phyloP scores from a whole-genome alignment of 257 asterid species.

The Solanum sitiens region DNA sequence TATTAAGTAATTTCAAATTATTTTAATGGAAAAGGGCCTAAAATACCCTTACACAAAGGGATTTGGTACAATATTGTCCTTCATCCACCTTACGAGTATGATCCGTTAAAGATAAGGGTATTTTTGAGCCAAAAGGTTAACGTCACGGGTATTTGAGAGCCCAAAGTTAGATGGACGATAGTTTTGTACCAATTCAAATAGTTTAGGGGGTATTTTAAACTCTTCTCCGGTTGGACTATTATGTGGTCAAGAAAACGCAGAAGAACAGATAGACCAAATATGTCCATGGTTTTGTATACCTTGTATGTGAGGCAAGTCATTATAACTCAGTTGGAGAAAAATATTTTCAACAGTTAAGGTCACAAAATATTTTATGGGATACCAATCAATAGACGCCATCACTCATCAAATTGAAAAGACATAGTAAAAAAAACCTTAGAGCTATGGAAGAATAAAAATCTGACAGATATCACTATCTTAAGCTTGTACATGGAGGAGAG shows the following conservation, averaged over 20 bases:
- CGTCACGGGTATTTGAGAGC: too few relatives aligned
- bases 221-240: constrained; percentile 17
- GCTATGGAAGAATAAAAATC: neutral
- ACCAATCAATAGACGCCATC: neutral
- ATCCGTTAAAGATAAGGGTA: too few relatives aligned
- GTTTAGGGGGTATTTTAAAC: too few relatives aligned
- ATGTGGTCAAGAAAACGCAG: constrained; percentile 48
- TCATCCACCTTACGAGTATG: too few relatives aligned
- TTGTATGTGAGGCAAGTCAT: neutral
- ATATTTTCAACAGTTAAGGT: neutral
- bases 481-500: neutral
- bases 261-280: constrained; percentile 7
- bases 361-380: neutral
- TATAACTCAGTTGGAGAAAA: neutral
- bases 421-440: neutral
- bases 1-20: too few relatives aligned
- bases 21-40: too few relatives aligned
- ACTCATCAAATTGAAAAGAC: neutral
- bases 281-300: constrained; percentile 17
- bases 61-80: too few relatives aligned
- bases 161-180: too few relatives aligned
- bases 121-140: too few relatives aligned
- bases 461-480: neutral
- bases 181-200: too few relatives aligned
- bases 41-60: too few relatives aligned